A percentile compares a stretch with the other conserved stretches of the same genome.
Evolutionary conservation across 768 basidiomycete genomes (phyloP).

Genomic region (Cystobasidium tubakii): DNA sequence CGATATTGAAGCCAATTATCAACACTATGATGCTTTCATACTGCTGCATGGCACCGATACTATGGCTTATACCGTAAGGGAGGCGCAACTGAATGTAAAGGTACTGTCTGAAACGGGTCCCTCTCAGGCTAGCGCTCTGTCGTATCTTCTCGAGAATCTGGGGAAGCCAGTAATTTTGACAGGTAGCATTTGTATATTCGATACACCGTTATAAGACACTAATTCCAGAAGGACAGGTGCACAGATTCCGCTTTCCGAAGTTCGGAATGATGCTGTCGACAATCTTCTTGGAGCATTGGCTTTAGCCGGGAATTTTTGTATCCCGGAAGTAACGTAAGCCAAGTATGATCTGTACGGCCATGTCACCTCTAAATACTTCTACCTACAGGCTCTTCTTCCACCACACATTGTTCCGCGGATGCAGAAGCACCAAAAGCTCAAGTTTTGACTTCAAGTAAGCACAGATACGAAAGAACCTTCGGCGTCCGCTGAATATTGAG

Average conservation of each 20-base stretch:
- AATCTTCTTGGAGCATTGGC: constrained; percentile 83
- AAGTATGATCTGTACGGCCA: not conserved
- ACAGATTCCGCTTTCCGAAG: constrained; percentile 82
- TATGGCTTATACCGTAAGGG: constrained; percentile 54
- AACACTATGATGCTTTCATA: constrained; percentile 79
- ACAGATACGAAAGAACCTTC: not conserved
- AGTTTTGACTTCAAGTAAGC: constrained; percentile 40
- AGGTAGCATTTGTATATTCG: constrained; percentile 71
- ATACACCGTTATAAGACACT: constrained; percentile 58
- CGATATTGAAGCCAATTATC: constrained; percentile 88
- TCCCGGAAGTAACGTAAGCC: constrained; percentile 57
- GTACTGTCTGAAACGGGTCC: constrained; percentile 9
- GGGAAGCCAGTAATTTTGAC: constrained; percentile 77
- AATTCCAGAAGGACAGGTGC: constrained; percentile 69
- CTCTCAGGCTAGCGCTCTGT: constrained; percentile 79
- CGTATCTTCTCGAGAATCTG: constrained; percentile 84
- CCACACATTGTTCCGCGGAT: constrained; percentile 70
- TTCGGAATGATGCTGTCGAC: constrained; percentile 90
- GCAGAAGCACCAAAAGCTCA: constrained; percentile 43
- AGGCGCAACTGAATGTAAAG: no score
- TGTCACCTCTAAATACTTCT: not conserved
- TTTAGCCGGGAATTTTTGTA: constrained; percentile 82
- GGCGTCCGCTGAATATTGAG: constrained; percentile 54
- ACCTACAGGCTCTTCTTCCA: constrained; percentile 68
- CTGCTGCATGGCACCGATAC: constrained; percentile 80